Conservation (phyloP, 73 alveolate genomes). For the Durusdinium trenchii region DNA sequence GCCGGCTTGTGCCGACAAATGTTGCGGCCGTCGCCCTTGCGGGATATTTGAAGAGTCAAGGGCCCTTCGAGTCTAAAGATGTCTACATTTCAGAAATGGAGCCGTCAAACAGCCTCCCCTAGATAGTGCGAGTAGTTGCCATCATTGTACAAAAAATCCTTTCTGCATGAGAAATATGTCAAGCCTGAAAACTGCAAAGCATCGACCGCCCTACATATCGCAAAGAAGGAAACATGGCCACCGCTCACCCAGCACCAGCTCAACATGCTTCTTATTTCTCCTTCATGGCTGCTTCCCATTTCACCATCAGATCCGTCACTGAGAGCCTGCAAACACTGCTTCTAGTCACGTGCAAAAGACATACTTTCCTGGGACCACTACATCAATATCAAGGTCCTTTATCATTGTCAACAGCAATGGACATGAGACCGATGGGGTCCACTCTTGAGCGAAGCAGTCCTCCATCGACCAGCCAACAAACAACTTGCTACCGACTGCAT, state of each 20-base stretch:
- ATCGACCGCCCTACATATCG: neutral
- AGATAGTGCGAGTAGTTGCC: too few relatives aligned
- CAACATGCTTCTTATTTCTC: neutral
- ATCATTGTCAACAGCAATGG: neutral
- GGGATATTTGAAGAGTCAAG: too few relatives aligned
- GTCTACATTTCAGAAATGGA: too few relatives aligned
- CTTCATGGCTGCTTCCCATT: slow-evolving; percentile 60
- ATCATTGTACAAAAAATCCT: too few relatives aligned
- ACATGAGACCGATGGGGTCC: neutral
- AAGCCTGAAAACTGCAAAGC: neutral
- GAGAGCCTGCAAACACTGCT: slow-evolving; percentile 20
- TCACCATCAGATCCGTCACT: neutral
- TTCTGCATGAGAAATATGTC: neutral
- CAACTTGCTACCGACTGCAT: neutral
- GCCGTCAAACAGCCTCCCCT: too few relatives aligned
- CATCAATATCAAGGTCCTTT: neutral
- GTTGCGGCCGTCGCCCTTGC: too few relatives aligned
- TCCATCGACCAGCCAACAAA: neutral
- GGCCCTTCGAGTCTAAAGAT: too few relatives aligned
- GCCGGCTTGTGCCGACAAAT: neutral
- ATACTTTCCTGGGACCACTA: too few relatives aligned
- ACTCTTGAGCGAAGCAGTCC: neutral
- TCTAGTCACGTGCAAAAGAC: too few relatives aligned
- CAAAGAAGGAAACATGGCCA: too few relatives aligned
- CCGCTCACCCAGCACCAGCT: too few relatives aligned